Evolutionary conservation across 257 asterid species (phyloP).

Genomic region (Ilex aquifolium): DNA sequence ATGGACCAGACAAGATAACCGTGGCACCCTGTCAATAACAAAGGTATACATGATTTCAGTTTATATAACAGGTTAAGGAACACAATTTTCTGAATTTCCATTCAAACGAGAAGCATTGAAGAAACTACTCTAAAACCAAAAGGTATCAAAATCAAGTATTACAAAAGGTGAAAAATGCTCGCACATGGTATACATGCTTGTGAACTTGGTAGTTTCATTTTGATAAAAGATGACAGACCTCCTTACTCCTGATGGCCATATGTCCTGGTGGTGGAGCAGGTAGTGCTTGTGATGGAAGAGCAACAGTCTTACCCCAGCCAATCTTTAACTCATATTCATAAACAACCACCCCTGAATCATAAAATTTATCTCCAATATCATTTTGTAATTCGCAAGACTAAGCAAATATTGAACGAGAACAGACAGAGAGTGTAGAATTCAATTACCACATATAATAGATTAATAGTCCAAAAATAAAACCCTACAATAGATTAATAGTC

Average conservation of each 20-base stretch:
- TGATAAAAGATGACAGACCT: conserved; percentile 37
- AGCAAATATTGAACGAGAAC: not conserved
- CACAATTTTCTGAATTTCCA: too few relatives aligned
- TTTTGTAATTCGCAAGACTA: not conserved
- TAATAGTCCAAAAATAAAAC: too few relatives aligned
- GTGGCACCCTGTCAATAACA: conserved; percentile 76
- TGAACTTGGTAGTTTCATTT: too few relatives aligned
- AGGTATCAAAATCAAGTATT: too few relatives aligned
- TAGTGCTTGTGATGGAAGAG: conserved; percentile 97
- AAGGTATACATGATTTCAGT: not conserved
- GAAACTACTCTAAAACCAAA: too few relatives aligned
- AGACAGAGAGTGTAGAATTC: too few relatives aligned
- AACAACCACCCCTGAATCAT: conserved; percentile 74
- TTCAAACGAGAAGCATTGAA: too few relatives aligned
- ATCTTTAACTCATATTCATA: conserved; percentile 91
- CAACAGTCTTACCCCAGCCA: conserved; percentile 97
- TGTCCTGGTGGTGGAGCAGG: conserved; percentile 99
- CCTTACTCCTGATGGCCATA: conserved; percentile 97
- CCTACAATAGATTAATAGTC: too few relatives aligned
- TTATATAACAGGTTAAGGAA: too few relatives aligned
- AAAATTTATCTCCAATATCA: not conserved
- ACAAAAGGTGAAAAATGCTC: too few relatives aligned
- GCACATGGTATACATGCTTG: too few relatives aligned
- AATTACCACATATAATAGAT: too few relatives aligned
- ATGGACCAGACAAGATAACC: conserved; percentile 82